phyloP scores from a whole-genome alignment of 1,284 basidiomycete genomes.

The Cutaneotrichosporon sp. region DNA sequence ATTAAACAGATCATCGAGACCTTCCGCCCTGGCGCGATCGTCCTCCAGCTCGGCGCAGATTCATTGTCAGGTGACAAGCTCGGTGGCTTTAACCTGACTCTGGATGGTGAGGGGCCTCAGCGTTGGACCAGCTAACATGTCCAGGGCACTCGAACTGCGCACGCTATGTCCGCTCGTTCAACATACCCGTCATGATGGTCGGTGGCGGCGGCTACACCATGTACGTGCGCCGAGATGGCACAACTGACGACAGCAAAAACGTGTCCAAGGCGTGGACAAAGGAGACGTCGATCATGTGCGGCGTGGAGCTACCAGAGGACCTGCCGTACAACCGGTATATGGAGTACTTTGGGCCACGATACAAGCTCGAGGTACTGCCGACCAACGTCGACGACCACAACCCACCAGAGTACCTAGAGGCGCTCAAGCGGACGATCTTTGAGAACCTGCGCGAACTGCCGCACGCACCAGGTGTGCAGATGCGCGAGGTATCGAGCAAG shows the following conservation, averaged over 20 bases:
- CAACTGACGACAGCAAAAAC: constrained; percentile 58
- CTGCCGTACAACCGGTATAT: constrained; percentile 95
- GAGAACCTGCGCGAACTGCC: constrained; percentile 72
- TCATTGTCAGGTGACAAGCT: constrained; percentile 93
- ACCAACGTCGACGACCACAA: constrained; percentile 97
- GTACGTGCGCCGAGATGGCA: constrained; percentile 47
- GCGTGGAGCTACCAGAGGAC: constrained; percentile 74
- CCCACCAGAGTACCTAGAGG: constrained; percentile 73
- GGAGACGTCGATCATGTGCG: constrained; percentile 91
- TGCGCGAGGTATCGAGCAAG: constrained; percentile 70
- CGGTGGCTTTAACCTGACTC: constrained; percentile 92
- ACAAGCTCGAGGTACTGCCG: constrained; percentile 80
- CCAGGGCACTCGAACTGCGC: constrained; percentile 79
- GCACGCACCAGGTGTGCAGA: constrained; percentile 77
- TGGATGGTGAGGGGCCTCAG: constrained; percentile 61
- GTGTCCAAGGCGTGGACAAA: constrained; percentile 93
- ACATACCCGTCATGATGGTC: constrained; percentile 82
- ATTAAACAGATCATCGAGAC: constrained; percentile 84
- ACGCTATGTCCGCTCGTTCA: constrained; percentile 74
- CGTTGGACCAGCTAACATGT: background rate
- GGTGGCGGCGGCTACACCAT: constrained; percentile 93
- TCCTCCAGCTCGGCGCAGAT: constrained; percentile 94
- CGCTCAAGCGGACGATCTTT: constrained; percentile 66
- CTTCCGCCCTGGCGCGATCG: constrained; percentile 80
- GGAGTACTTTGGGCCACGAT: constrained; percentile 96